These are phyloP conservation scores for Penicillium herquei DNA, from an alignment of 495 filamentous ascomycete genomes.

Conservation along the genomic window DNA sequence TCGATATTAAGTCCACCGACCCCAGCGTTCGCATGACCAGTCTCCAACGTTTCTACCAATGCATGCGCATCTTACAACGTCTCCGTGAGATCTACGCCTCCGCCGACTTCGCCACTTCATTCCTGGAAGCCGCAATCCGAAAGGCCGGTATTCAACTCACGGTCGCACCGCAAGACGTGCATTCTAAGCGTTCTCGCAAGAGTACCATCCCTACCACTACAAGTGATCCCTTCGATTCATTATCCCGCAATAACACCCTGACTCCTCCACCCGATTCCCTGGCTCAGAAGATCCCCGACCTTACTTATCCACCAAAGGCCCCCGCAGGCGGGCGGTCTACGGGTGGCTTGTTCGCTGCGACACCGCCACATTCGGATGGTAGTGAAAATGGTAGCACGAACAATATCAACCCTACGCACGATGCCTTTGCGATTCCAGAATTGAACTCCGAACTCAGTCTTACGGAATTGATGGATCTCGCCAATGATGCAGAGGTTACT, in stretches of 20 bases:
- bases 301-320: constrained; percentile 38
- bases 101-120: constrained; percentile 80
- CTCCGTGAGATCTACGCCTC: constrained; percentile 83
- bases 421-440: constrained; percentile 37
- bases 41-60: constrained; percentile 75
- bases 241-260: constrained; percentile 32
- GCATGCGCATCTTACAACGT: constrained; percentile 79
- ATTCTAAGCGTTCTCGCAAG: constrained; percentile 18
- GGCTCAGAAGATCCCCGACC: constrained; percentile 43
- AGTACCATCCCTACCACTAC: constrained; percentile 10
- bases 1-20: constrained; percentile 81
- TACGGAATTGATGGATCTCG: constrained; percentile 46
- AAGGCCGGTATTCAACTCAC: constrained; percentile 68
- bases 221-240: constrained; percentile 19
- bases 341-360: constrained; percentile 37
- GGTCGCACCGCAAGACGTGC: constrained; percentile 40
- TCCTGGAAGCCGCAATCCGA: constrained; percentile 79
- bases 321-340: constrained; percentile 16
- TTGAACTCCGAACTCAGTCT: constrained; percentile 40
- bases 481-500: constrained; percentile 49
- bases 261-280: constrained; percentile 47
- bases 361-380: constrained; percentile 43
- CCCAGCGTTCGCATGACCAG: constrained; percentile 64
- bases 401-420: constrained; percentile 39
- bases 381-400: constrained; percentile 47